These are phyloP conservation scores for Hypoxylon perforatum DNA, from an alignment of 495 filamentous ascomycete species.

Conservation along the genomic window DNA sequence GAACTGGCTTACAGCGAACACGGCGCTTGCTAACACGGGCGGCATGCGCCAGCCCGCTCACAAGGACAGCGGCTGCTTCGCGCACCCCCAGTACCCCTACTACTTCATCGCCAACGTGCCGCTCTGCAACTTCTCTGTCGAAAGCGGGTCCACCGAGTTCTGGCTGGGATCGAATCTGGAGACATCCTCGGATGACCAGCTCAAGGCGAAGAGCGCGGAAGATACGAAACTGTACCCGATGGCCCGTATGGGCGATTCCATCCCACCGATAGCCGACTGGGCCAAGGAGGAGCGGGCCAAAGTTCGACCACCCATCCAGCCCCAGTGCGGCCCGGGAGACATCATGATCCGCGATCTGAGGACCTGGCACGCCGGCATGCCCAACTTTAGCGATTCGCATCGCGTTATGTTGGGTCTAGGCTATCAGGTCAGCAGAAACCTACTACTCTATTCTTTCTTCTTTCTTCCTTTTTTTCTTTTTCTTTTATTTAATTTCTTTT, in stretches of 20 bases:
- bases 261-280: constrained; percentile 27
- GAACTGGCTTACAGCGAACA: constrained; percentile 52
- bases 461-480: no score
- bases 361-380: constrained; percentile 60
- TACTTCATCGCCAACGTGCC: constrained; percentile 45
- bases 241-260: constrained; percentile 36
- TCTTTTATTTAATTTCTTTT: no score
- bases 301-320: constrained; percentile 51
- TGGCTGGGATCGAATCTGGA: constrained; percentile 56
- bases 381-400: constrained; percentile 54
- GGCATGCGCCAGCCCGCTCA: constrained; percentile 50
- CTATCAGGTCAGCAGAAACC: constrained; percentile 34
- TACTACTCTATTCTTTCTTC: neutral
- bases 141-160: constrained; percentile 57
- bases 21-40: constrained; percentile 43
- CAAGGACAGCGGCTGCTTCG: constrained; percentile 45
- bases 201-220: constrained; percentile 25
- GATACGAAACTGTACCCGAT: constrained; percentile 34
- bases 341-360: constrained; percentile 56
- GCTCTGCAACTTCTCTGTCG: constrained; percentile 40
- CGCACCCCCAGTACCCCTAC: constrained; percentile 46
- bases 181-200: constrained; percentile 43
- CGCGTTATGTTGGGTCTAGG: constrained; percentile 57
- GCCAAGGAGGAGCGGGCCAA: constrained; percentile 46
- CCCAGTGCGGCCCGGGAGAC: constrained; percentile 50